Conservation (phyloP, 192 early-diverging fungal species). For the Coemansia nantahalensis region DNA sequence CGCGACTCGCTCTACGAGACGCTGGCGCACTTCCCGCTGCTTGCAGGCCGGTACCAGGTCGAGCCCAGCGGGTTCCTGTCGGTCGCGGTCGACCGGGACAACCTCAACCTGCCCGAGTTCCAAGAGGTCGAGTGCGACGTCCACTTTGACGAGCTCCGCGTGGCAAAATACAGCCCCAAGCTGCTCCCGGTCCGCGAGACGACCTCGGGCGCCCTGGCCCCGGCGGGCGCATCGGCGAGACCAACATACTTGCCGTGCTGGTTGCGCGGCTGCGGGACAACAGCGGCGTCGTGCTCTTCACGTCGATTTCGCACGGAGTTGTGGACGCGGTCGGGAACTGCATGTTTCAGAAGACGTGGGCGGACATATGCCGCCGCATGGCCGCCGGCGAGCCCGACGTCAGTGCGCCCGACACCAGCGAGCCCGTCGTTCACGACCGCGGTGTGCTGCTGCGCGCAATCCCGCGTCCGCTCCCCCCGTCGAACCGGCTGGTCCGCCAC, state of each 20-base stretch:
- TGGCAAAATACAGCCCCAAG: not conserved
- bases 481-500: not conserved
- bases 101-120: slow-evolving; percentile 2
- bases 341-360: slow-evolving; percentile 19
- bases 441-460: not conserved
- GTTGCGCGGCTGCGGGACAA: slow-evolving; percentile 8
- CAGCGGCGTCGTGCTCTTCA: slow-evolving; percentile 15
- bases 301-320: slow-evolving; percentile 1
- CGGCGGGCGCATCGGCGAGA: not conserved
- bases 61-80: not conserved
- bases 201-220: not conserved
- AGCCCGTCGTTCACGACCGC: not conserved
- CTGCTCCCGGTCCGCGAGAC: not conserved
- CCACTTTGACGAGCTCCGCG: slow-evolving; percentile 1
- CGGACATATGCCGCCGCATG: not conserved
- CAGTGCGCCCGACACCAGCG: too few relatives aligned
- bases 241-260: slow-evolving; percentile 3
- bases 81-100: slow-evolving; percentile 4
- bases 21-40: slow-evolving; percentile 1
- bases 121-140: not conserved
- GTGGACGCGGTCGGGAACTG: slow-evolving; percentile 13
- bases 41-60: slow-evolving; percentile 2
- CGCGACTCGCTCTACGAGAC: not conserved
- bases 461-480: not conserved
- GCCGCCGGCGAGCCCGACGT: not conserved